Evolutionary conservation across 1,284 basidiomycete species (phyloP).

Genomic region (Ceratobasidium sp.): DNA sequence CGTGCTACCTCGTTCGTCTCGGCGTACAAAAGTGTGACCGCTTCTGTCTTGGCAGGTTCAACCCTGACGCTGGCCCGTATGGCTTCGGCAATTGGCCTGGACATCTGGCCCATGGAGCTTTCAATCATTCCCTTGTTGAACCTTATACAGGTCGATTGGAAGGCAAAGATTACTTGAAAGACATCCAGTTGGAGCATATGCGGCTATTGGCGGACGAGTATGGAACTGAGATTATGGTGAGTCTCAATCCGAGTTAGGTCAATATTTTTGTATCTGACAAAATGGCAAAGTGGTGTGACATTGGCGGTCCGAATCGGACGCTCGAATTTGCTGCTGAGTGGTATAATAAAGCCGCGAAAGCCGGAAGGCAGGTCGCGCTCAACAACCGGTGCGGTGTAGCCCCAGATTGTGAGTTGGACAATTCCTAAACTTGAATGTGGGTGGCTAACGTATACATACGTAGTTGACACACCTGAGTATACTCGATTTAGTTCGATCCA

Average conservation of each 20-base stretch:
- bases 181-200: constrained; percentile 71
- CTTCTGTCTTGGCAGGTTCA: constrained; percentile 60
- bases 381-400: too few species aligned
- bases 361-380: too few species aligned
- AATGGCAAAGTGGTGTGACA: constrained; percentile 8
- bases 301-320: too few species aligned
- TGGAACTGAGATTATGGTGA: constrained; percentile 69
- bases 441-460: too few species aligned
- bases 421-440: too few species aligned
- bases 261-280: not conserved
- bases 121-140: constrained; percentile 64
- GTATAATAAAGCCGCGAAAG: too few species aligned
- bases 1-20: constrained; percentile 50
- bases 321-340: too few species aligned
- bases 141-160: constrained; percentile 68
- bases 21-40: constrained; percentile 55
- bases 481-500: not conserved
- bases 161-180: constrained; percentile 67
- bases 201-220: constrained; percentile 67
- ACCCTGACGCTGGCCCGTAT: constrained; percentile 67
- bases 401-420: too few species aligned
- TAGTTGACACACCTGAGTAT: not conserved
- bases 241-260: constrained; percentile 37
- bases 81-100: constrained; percentile 68
- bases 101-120: constrained; percentile 67